Conservation (phyloP, 2,329 filamentous ascomycete genomes). For the Aureobasidium melanogenum region DNA sequence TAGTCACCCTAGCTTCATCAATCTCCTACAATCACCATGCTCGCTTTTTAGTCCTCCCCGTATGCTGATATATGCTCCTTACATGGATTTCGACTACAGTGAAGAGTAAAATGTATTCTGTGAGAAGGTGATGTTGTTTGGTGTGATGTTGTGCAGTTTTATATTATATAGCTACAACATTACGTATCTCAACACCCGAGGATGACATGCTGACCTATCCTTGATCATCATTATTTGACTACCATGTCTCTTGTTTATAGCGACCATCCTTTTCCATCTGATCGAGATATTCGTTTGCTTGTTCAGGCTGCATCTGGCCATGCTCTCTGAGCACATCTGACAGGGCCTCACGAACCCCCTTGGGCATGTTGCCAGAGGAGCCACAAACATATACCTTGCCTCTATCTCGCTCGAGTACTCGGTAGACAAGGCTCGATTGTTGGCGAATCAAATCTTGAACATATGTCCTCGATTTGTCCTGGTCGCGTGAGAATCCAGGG, state of each 20-base stretch:
- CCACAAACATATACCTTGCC: conserved; percentile 53
- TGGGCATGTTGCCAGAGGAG: conserved; percentile 62
- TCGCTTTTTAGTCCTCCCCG: too few relatives aligned
- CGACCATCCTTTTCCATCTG: conserved; percentile 52
- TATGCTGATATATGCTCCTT: too few relatives aligned
- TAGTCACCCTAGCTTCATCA: background rate
- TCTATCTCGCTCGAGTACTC: conserved; percentile 40
- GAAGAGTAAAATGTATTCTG: too few relatives aligned
- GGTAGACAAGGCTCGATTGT: conserved; percentile 40
- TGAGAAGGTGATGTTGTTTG: too few relatives aligned
- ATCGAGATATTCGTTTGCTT: conserved; percentile 48
- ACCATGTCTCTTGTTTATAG: conserved; percentile 66
- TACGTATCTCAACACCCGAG: too few relatives aligned
- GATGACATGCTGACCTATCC: background rate
- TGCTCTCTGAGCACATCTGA: conserved; percentile 47
- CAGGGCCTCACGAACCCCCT: conserved; percentile 57
- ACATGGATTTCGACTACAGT: too few relatives aligned
- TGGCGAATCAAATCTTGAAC: conserved; percentile 56
- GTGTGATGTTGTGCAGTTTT: too few relatives aligned
- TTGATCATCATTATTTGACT: background rate
- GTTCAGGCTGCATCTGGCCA: conserved; percentile 33
- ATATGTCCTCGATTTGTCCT: conserved; percentile 53
- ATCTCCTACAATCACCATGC: too few relatives aligned
- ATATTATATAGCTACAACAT: too few relatives aligned
- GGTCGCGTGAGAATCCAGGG: conserved; percentile 64